These are phyloP conservation scores for Lathyrus tuberosus DNA, from an alignment of 306 rosid genomes.

Conservation along the genomic window DNA sequence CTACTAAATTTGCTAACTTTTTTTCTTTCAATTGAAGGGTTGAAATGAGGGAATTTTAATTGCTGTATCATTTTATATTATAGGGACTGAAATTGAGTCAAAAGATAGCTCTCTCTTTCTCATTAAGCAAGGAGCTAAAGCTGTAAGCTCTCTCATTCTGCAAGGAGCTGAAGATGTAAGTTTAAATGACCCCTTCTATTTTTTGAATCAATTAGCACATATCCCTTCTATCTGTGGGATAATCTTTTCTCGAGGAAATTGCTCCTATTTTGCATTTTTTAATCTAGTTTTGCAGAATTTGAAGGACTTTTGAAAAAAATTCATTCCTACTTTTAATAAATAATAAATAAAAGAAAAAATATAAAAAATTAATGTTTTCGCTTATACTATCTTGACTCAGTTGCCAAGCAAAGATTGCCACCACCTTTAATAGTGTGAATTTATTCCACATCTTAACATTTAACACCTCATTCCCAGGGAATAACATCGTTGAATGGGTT, in stretches of 20 bases:
- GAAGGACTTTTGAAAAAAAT: no score
- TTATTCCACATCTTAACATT: no score
- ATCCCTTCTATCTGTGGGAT: not conserved
- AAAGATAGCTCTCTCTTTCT: constrained; percentile 33
- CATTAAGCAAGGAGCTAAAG: constrained; percentile 50
- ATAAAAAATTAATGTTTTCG: no score
- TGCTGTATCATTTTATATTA: constrained; percentile 6
- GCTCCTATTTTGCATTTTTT: not conserved
- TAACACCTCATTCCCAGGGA: no score
- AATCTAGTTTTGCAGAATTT: not conserved
- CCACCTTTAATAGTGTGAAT: no score
- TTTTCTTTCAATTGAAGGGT: not conserved
- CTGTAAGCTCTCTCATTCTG: no score
- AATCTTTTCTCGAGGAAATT: not conserved
- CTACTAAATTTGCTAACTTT: not conserved
- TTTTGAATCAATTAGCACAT: constrained; percentile 9
- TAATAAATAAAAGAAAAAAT: no score
- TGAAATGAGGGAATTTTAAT: constrained; percentile 3
- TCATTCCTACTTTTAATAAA: no score
- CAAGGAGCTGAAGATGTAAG: constrained; percentile 53
- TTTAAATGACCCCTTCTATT: constrained; percentile 6
- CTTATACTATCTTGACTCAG: no score
- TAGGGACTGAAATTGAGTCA: constrained; percentile 34
- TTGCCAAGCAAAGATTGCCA: no score
- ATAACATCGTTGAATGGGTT: no score